phyloP scores from a whole-genome alignment of 2,329 filamentous ascomycete species.

The Pyricularia pennisetigena region DNA sequence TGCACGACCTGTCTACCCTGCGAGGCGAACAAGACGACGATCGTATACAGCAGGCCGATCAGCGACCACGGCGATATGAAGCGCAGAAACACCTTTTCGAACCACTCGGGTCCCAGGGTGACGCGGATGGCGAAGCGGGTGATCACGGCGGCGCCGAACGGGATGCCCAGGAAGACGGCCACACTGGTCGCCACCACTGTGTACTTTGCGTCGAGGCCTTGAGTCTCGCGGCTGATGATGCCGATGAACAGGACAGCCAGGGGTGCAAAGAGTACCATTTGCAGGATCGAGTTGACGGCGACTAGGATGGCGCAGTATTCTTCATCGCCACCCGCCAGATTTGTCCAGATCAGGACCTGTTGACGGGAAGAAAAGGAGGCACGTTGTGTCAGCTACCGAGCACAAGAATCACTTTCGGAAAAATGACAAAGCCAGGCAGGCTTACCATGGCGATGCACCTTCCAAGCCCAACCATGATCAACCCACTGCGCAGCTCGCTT shows the following conservation, averaged over 20 bases:
- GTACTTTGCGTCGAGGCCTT: slow-evolving; percentile 39
- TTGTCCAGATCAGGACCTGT: slow-evolving; percentile 58
- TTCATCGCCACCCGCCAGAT: slow-evolving; percentile 58
- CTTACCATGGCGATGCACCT: slow-evolving; percentile 81
- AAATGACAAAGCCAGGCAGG: slow-evolving; percentile 2
- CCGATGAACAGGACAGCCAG: slow-evolving; percentile 60
- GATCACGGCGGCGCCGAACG: slow-evolving; percentile 67
- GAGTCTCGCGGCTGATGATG: slow-evolving; percentile 46
- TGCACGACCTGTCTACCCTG: slow-evolving; percentile 69
- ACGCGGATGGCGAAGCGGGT: slow-evolving; percentile 56
- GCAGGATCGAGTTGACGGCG: slow-evolving; percentile 63
- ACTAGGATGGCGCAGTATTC: slow-evolving; percentile 81
- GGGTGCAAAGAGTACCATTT: slow-evolving; percentile 65
- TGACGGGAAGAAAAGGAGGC: background rate
- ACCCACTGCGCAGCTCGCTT: slow-evolving; percentile 47
- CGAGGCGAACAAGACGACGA: slow-evolving; percentile 74
- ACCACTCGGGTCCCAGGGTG: slow-evolving; percentile 47
- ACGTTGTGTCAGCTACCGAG: background rate
- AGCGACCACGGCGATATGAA: slow-evolving; percentile 65
- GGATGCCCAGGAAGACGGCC: slow-evolving; percentile 76
- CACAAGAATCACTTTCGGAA: background rate
- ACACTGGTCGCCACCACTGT: slow-evolving; percentile 67
- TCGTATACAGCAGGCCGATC: slow-evolving; percentile 78
- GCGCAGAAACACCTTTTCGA: slow-evolving; percentile 59
- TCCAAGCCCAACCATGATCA: slow-evolving; percentile 76